phyloP scores from a whole-genome alignment of 2,329 filamentous ascomycete species.

The Fusarium fracticaudum region DNA sequence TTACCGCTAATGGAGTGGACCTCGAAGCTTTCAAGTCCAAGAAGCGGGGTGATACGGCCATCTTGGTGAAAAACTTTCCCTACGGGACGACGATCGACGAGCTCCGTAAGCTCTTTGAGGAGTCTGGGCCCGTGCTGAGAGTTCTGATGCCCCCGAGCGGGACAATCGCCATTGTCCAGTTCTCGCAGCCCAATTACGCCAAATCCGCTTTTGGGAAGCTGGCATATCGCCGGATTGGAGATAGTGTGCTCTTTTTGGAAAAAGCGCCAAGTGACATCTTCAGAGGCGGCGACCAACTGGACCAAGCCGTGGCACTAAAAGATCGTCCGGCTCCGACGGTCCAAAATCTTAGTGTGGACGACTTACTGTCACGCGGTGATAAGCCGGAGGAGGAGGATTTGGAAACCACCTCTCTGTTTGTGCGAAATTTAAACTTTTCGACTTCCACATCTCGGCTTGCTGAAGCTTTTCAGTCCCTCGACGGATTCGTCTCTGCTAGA shows the following conservation, averaged over 20 bases:
- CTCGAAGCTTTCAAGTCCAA: constrained; percentile 89
- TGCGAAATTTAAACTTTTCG: constrained; percentile 92
- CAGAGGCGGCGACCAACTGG: constrained; percentile 44
- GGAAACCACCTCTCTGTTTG: constrained; percentile 83
- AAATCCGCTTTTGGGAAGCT: constrained; percentile 85
- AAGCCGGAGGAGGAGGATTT: constrained; percentile 64
- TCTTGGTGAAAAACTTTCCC: constrained; percentile 95
- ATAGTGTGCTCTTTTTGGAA: constrained; percentile 90
- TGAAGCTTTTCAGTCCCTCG: constrained; percentile 80
- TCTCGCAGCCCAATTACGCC: constrained; percentile 79
- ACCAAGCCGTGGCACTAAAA: constrained; percentile 44
- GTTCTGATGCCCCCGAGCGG: constrained; percentile 93
- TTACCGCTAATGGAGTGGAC: constrained; percentile 87
- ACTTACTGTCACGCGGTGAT: constrained; percentile 70
- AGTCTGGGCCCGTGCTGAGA: constrained; percentile 81
- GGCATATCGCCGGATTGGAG: constrained; percentile 90
- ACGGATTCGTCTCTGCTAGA: constrained; percentile 87
- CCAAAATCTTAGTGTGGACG: constrained; percentile 73
- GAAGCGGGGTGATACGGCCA: constrained; percentile 84
- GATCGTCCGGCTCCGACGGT: constrained; percentile 53
- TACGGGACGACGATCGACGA: constrained; percentile 84
- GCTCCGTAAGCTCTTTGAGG: constrained; percentile 82
- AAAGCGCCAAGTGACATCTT: constrained; percentile 91
- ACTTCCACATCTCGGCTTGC: constrained; percentile 82
- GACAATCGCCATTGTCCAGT: constrained; percentile 94